Evolutionary conservation across 208 protist genomes (phyloP), one percentile per base, ranked within the genome.

Genomic region (Crithidia brevicula): DNA sequence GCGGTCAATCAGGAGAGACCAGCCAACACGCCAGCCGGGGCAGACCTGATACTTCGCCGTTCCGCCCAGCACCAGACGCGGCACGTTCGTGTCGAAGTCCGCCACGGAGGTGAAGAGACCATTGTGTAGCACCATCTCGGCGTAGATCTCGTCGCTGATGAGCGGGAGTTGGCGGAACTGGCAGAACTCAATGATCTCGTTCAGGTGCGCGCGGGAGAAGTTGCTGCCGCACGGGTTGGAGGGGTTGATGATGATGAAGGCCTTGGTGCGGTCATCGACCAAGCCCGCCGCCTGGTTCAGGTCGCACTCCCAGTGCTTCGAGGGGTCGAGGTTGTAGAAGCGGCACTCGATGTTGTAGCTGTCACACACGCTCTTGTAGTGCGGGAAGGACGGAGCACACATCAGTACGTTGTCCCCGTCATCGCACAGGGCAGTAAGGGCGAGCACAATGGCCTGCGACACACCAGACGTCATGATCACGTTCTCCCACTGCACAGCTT

Each of bases 101-200:
- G 91, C 91, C 28, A 97, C 74, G 45, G 89, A 92, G 56, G 74
- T 72, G 69, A 98, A 98, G 34, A 53, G 43, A 15, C 77, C 79
- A 25, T 84, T 82, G 9, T 83, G 61, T 71, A 97, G 98, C 27
- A 95, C 88, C 80, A 98, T 94, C 42, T 94, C 91, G 5, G 85
- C 91, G 88, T 98, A 98, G 52, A 98, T 97, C 72, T 98, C 97
- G 56, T 98, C 97, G 9, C 91, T 68, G 47, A 98, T 93, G 58
- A 98, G 91, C 16, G 94, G 93, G 18, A 98, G 53, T 42, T 85
- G 58, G 67, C 93, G 77, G 53, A 92, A 69, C 64, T 96, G 79
- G 16, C 94, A 97, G 16, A 98, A 72, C 53, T 79, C 72, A n/a
- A 97, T 50, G 46, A 97, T 76, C 50, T 83, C 87, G 40, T 75